phyloP scores from a whole-genome alignment of 176 grass and related monocot species.

The Rhynchospora pubera region DNA sequence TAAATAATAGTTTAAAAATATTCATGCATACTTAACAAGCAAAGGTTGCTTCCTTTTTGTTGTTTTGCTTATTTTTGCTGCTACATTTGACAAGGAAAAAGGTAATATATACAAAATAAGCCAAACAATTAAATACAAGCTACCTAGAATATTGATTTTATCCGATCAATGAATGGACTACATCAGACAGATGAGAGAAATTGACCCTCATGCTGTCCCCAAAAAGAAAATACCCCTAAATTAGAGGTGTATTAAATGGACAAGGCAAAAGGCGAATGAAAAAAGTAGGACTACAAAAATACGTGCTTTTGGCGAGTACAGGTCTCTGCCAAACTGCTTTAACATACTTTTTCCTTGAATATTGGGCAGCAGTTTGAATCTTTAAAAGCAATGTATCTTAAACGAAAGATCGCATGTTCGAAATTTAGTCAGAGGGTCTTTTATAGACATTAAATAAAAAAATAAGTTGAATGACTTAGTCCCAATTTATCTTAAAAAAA shows the following conservation, averaged over 20 bases:
- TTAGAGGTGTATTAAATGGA: neutral
- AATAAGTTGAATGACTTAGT: too few species aligned
- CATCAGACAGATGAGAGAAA: neutral
- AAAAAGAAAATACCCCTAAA: neutral
- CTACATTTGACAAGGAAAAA: neutral
- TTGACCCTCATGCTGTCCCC: neutral
- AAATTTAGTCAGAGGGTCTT: too few species aligned
- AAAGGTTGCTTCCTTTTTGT: neutral
- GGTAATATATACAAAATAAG: neutral
- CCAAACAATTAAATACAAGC: conserved; percentile 2
- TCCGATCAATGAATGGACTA: neutral
- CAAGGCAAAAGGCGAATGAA: neutral
- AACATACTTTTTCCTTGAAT: neutral
- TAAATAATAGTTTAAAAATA: neutral
- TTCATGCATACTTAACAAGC: conserved; percentile 1
- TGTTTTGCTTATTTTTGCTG: neutral
- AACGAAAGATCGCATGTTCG: too few species aligned
- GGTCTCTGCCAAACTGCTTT: neutral
- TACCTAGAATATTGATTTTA: neutral
- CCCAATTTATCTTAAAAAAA: too few species aligned
- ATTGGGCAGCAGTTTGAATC: neutral
- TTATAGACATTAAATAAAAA: too few species aligned
- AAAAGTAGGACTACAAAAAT: neutral
- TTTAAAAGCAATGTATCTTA: too few species aligned
- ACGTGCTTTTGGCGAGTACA: neutral